Evolutionary conservation across 192 early-diverging fungal genomes (phyloP), one percentile per base, ranked within the genome.

Genomic region (Irineochytrium annulatum): DNA sequence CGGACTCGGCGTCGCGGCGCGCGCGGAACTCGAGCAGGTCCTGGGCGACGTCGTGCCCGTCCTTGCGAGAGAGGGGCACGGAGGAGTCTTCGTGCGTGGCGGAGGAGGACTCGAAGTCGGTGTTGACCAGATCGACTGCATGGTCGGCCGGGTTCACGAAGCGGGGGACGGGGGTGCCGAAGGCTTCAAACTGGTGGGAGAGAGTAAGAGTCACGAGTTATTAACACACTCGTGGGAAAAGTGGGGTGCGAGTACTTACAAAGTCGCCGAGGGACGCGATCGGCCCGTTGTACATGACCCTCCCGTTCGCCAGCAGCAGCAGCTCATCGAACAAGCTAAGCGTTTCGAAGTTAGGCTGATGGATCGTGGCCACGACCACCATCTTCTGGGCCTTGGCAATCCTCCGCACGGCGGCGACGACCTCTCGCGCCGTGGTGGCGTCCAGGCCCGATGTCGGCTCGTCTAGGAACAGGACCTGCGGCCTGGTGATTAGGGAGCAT

Each of bases 251-350:
- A 45, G 45, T 31, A 11, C 75, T 65, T 28, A 31, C 46, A 32
- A 72, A 73, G 69, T 82, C 83, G 59, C 76, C 84, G 45, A 71
- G 59, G n/a, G 67, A 57, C 1, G 64, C 43, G 16, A 62, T 66
- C 0, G 74, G 68, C 20, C 85, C 85, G 68, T 69, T 72, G 60
- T 85, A 84, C 2, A 63, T 45, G 8, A 52, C 43, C 20, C 55
- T 55, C 45, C 89, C 89, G 27, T 79, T 75, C 41, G 83, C 81
- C 31, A 89, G 69, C 52, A 91, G 60, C 20, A 91, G 83, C 3
- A 91, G 78, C 55, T 85, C 79, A 71, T 87, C 82, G 63, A 91
- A 90, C n/a, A 86, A 73, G 30, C 77, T 75, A 72, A 91, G 89
- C 44, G 88, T 86, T 51, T 86, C 82, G 1, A 85, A 83, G 52